A percentile compares a stretch with the other conserved stretches of the same genome.
Conservation (phyloP, 2,329 filamentous ascomycete species). For the Hypocrella siamensis region DNA sequence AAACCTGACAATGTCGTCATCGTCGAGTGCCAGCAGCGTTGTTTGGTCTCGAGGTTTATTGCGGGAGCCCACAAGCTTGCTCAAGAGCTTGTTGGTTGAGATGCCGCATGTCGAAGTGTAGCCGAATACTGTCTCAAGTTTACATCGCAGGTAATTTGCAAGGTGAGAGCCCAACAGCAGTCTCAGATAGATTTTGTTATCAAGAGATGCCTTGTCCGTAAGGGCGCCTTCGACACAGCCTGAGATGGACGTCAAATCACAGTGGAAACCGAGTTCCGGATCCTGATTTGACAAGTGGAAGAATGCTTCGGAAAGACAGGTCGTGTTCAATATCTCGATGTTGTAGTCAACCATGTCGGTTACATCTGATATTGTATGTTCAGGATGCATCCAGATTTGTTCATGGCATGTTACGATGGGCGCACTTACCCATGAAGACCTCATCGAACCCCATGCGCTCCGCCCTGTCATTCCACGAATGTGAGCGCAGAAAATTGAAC, state of each 20-base stretch:
- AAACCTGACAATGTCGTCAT: constrained; percentile 44
- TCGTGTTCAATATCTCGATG: constrained; percentile 48
- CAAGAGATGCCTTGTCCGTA: constrained; percentile 10
- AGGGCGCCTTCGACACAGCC: constrained; percentile 36
- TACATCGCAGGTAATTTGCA: constrained; percentile 54
- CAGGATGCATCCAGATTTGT: background rate
- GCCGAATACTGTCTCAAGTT: constrained; percentile 59
- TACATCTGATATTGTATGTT: constrained; percentile 44
- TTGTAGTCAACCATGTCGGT: constrained; percentile 83
- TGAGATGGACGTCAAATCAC: constrained; percentile 52
- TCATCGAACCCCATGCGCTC: constrained; percentile 88
- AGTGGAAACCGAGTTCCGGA: constrained; percentile 66
- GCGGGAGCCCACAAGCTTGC: constrained; percentile 69
- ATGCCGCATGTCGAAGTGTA: constrained; percentile 84
- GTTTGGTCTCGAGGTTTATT: constrained; percentile 86
- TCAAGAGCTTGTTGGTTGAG: constrained; percentile 71
- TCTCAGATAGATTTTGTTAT: constrained; percentile 34
- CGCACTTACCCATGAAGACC: constrained; percentile 37
- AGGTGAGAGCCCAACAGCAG: constrained; percentile 70
- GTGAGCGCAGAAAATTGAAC: constrained; percentile 54
- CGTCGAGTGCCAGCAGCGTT: constrained; percentile 54
- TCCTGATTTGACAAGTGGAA: constrained; percentile 62
- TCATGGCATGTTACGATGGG: background rate
- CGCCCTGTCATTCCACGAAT: constrained; percentile 63
- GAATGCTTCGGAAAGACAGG: constrained; percentile 53